These are phyloP conservation scores for Hansenula sp. DNA, from an alignment of 1,139 yeast species.

Conservation along the genomic window DNA sequence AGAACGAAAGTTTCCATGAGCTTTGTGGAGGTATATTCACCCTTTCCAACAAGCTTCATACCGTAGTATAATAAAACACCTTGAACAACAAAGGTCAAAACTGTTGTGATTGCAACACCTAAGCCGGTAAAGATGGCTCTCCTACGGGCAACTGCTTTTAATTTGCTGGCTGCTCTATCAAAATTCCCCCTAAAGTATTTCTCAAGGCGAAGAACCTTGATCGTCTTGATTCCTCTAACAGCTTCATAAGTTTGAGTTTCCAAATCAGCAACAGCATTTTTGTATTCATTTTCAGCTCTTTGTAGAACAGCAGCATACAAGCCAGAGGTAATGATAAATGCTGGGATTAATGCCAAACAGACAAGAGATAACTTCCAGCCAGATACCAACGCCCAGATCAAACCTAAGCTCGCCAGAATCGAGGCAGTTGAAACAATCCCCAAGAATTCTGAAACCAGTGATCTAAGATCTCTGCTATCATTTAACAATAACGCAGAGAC, in stretches of 20 bases:
- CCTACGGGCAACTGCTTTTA: slow-evolving; percentile 33
- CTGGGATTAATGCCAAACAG: slow-evolving; percentile 71
- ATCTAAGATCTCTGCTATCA: slow-evolving; percentile 75
- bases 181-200: slow-evolving; percentile 41
- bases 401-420: slow-evolving; percentile 54
- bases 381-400: slow-evolving; percentile 70
- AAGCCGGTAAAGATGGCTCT: slow-evolving; percentile 53
- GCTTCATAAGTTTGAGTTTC: slow-evolving; percentile 59
- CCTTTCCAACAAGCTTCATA: slow-evolving; percentile 54
- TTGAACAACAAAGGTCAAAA: slow-evolving; percentile 58
- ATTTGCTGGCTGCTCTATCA: slow-evolving; percentile 23
- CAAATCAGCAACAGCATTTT: slow-evolving; percentile 47
- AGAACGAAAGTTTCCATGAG: slow-evolving; percentile 70
- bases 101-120: slow-evolving; percentile 55
- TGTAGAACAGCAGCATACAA: slow-evolving; percentile 51
- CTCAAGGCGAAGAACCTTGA: slow-evolving; percentile 53
- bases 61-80: slow-evolving; percentile 77
- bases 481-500: slow-evolving; percentile 68
- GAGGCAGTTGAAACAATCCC: slow-evolving; percentile 49
- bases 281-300: slow-evolving; percentile 54
- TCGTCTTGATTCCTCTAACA: slow-evolving; percentile 57
- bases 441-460: slow-evolving; percentile 57
- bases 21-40: slow-evolving; percentile 50
- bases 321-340: slow-evolving; percentile 47
- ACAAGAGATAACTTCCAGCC: slow-evolving; percentile 90